Evolutionary conservation across 2,329 filamentous ascomycete species (phyloP).

Genomic region (Fusarium siculi): DNA sequence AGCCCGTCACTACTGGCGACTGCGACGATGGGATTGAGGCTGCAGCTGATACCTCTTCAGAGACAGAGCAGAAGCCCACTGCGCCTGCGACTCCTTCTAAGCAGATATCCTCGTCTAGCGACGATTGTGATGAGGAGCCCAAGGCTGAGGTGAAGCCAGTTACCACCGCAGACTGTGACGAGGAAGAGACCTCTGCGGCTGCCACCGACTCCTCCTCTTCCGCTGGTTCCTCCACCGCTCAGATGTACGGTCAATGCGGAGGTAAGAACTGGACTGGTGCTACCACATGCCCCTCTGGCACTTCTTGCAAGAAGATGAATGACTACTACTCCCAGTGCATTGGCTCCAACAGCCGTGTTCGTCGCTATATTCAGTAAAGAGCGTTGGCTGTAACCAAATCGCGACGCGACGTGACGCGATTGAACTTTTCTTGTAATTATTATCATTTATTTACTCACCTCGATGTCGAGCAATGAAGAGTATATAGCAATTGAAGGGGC

Average conservation of each 20-base stretch:
- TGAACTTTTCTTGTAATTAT: neutral
- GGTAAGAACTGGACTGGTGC: conserved; percentile 20
- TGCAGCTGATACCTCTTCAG: neutral
- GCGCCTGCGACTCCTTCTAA: too few species aligned
- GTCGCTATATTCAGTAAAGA: neutral
- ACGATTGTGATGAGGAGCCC: too few species aligned
- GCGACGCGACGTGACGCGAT: neutral
- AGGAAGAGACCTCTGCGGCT: too few species aligned
- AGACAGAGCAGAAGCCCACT: too few species aligned
- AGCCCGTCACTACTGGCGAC: neutral
- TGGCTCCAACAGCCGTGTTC: conserved; percentile 6
- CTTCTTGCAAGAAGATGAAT: conserved; percentile 25
- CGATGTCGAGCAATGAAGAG: neutral
- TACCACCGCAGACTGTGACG: too few species aligned
- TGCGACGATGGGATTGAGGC: neutral
- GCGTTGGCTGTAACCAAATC: neutral
- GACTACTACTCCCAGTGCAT: conserved; percentile 31
- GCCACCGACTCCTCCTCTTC: neutral
- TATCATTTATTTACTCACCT: neutral
- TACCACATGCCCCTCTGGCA: conserved; percentile 11
- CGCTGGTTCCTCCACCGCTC: neutral
- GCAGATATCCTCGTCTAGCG: too few species aligned
- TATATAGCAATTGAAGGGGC: neutral
- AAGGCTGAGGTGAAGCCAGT: too few species aligned
- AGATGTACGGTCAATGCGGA: conserved; percentile 25